These are phyloP conservation scores for Globisporangium lucens DNA, from an alignment of 352 stramenopile species.

Conservation along the genomic window DNA sequence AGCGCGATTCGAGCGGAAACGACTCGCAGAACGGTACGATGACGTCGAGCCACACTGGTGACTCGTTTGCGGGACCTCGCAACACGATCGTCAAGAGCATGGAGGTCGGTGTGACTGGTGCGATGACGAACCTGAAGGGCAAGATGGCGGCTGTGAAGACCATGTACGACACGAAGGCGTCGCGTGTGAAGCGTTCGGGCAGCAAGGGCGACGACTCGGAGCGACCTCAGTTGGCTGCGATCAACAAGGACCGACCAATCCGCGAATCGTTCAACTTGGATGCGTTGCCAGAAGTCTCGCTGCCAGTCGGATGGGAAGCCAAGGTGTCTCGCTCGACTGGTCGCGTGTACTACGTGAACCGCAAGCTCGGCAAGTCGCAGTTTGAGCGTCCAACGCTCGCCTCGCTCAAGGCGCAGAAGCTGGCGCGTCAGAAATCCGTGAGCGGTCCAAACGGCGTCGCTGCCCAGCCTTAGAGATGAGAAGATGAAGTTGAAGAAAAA, in stretches of 20 bases:
- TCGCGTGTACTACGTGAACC: conserved; percentile 88
- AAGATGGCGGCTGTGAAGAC: conserved; percentile 76
- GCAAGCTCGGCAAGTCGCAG: conserved; percentile 84
- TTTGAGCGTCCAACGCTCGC: conserved; percentile 83
- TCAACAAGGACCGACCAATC: conserved; percentile 52
- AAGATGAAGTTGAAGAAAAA: not conserved
- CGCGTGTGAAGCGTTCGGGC: conserved; percentile 51
- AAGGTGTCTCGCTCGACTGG: conserved; percentile 85
- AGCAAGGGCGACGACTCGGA: conserved; percentile 46
- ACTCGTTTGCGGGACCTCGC: conserved; percentile 44
- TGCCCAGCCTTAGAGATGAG: conserved; percentile 17
- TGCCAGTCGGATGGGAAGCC: conserved; percentile 81
- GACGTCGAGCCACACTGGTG: conserved; percentile 31
- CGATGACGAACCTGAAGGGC: conserved; percentile 81
- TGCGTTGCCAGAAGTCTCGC: conserved; percentile 71
- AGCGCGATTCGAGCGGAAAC: conserved; percentile 36
- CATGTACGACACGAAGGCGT: conserved; percentile 58
- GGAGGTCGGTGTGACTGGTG: conserved; percentile 61
- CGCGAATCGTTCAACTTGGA: conserved; percentile 86
- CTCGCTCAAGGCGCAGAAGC: conserved; percentile 81
- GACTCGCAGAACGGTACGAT: conserved; percentile 37
- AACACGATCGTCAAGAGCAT: conserved; percentile 81
- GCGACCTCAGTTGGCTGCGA: conserved; percentile 23
- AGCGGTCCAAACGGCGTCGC: conserved; percentile 13
- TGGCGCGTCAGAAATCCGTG: conserved; percentile 62